Base-by-base conservation (phyloP, 805 yeast species). In the Schwanniomyces occidentalis region DNA sequence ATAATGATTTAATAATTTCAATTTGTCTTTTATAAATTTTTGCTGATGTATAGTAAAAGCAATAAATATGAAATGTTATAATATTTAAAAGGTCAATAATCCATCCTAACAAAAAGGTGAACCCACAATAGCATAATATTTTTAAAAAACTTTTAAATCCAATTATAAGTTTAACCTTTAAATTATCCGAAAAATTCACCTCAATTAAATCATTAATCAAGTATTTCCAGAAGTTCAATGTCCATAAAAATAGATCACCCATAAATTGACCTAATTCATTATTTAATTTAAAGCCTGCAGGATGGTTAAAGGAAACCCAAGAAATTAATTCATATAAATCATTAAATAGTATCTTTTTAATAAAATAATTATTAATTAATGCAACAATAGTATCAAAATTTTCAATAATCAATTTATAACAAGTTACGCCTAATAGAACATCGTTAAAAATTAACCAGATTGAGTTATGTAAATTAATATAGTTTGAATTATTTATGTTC, bases 261-360 rank as follows among this genome's bases (percentile, higher is more conserved):
- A 91, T 71, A 51, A 93, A 95, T 10, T 68, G 71, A 0, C 96
- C 86, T 13, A 93, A 68, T 50, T 89, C 96, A 40, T 79, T 82
- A 56, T 93, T 93, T 34, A 93, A 73, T 52, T 93, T 93, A 49
- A 93, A 80, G 4, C 99, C 99, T 10, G 91, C 95, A 0, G 99
- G 99, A 50, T 90, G 85, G 41, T 80, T 42, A 15, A 48, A 74
- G 68, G 89, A 87, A 23, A 93, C 69, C 90, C 95, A 85, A 0
- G 65, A 45, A 3, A 90, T 78, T 24, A 80, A 54, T 2, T 52
- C 41, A 13, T 69, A 61, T 27, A 82, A 58, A n/a, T 68, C 66
- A 21, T 63, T 51, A 35, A 76, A 75, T 9, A 82, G 42, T 1
- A 69, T 38, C 16, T 51, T 52, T 24, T 71, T 61, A 9, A 78